Conservation (phyloP, 2,329 filamentous ascomycete species). For the Colletotrichum noveboracense region DNA sequence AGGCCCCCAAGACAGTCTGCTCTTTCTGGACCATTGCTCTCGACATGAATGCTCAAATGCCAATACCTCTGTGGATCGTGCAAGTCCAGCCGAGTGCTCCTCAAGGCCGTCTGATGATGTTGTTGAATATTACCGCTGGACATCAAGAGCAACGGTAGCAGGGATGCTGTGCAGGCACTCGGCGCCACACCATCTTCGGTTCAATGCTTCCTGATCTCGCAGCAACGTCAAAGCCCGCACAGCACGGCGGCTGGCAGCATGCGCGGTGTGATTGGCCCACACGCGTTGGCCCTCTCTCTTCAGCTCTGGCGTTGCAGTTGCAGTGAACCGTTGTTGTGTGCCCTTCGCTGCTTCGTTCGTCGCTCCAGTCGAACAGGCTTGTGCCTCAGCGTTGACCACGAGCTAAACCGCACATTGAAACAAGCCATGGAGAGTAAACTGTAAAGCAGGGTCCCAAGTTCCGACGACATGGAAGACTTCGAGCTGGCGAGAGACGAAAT, state of each 20-base stretch:
- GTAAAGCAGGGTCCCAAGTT: background rate
- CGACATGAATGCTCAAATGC: background rate
- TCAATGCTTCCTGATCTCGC: slow-evolving; percentile 4
- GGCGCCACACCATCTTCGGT: background rate
- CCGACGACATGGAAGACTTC: background rate
- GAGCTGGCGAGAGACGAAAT: background rate
- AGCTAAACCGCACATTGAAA: background rate
- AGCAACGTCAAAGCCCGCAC: background rate
- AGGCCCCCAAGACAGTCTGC: background rate
- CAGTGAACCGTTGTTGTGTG: background rate
- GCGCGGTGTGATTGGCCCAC: background rate
- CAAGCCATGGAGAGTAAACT: background rate
- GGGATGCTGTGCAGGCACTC: background rate
- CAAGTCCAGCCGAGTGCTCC: background rate
- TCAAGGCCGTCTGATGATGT: background rate
- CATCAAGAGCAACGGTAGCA: background rate
- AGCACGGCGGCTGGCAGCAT: background rate
- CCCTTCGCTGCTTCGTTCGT: background rate
- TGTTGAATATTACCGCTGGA: background rate
- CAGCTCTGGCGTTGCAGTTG: background rate
- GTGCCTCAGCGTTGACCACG: background rate
- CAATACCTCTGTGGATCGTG: background rate
- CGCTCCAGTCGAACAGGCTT: background rate
- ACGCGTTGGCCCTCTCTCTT: background rate
- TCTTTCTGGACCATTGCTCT: background rate